These are phyloP conservation scores for Citrus cavaleriei DNA, from an alignment of 345 rosid species.

Conservation along the genomic window DNA sequence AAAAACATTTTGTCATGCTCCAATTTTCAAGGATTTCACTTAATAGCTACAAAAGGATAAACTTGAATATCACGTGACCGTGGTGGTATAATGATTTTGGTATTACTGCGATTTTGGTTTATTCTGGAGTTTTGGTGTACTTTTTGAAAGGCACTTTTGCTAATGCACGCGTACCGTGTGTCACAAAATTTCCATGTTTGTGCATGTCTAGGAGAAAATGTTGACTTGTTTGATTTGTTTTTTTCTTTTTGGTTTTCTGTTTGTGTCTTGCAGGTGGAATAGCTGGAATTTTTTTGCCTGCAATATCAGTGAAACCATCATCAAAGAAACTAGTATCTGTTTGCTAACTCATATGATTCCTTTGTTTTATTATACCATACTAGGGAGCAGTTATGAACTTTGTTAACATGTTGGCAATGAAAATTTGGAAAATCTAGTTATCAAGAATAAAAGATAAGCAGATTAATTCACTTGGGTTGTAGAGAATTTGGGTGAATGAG, in stretches of 20 bases:
- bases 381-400: not conserved
- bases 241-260: not conserved
- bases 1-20: not conserved
- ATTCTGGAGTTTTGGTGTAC: not conserved
- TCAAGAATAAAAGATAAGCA: not conserved
- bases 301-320: constrained; percentile 71
- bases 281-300: constrained; percentile 99
- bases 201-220: not conserved
- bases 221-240: not conserved
- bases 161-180: not conserved
- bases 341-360: not conserved
- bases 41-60: not conserved
- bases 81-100: not conserved
- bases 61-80: not conserved
- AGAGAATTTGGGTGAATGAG: not conserved
- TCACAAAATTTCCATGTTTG: not conserved
- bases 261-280: constrained; percentile 75
- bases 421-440: not conserved
- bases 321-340: constrained; percentile 76
- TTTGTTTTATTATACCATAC: too few species aligned
- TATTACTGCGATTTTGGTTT: not conserved
- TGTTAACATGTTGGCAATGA: not conserved
- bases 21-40: not conserved
- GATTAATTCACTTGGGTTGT: not conserved
- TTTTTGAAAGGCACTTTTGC: not conserved